Evolutionary conservation across 2,329 filamentous ascomycete species (phyloP), one percentile per base, ranked within the genome.

Genomic region (Paraphoma sp.): DNA sequence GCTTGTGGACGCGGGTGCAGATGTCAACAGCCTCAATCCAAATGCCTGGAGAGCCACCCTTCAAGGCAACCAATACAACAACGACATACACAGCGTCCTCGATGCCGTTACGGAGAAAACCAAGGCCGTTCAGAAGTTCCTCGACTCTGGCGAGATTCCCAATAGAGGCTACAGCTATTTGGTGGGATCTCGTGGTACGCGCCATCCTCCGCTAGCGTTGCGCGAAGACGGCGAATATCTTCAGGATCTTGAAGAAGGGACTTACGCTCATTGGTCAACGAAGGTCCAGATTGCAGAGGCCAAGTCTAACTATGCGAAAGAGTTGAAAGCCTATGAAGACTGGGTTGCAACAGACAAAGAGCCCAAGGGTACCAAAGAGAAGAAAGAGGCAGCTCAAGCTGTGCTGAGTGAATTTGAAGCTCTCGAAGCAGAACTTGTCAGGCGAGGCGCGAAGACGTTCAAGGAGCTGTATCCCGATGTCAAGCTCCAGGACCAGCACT

Each of bases 371-470:
- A 51, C 77, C 0, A 54, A 73, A 2, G 82, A 86, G 70, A 92
- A 91, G 72, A 78, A 79, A 48, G 77, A 78, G 6, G 85, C 84
- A 0, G 81, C 92, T 16, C 60, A 80, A 9, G 75, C 81, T 7
- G 69, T 85, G 12, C 76, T 88, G 12, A 60, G 69, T 0, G 80
- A 84, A 1, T 83, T 89, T 38, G 79, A 87, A 62, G 68, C 78
- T 17, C 74, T 92, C 1, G 85, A 90, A 65, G 67, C 77, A 2
- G 65, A 73, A 1, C 76, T 94, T 17, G 42, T 88, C 1, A 73
- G 76, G 4, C 85, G 82, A 54, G 87, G 84, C 0, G 91, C 84
- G 2, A 92, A 92, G 74, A 83, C 84, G 0, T 93, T 91, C 69
- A 68, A 75, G 11, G 84, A 93, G 45, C 76, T 92, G 6, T 75